Evolutionary conservation across 345 rosid genomes (phyloP), one percentile per base, ranked within the genome.

Genomic region (Excoecaria agallocha): DNA sequence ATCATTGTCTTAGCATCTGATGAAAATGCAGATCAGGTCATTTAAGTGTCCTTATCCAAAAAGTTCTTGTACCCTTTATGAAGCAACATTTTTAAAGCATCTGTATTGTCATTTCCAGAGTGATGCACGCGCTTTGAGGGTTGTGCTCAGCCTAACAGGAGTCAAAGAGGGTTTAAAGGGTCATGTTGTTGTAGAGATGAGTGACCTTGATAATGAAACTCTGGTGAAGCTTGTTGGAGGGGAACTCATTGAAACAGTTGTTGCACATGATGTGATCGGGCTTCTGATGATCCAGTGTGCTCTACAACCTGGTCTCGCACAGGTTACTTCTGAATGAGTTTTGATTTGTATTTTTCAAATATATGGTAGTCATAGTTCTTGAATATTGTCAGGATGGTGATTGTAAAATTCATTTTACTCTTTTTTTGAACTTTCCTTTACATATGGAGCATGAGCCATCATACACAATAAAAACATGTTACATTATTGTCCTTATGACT

Each of bases 161-260:
- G 98, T 93, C 17, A 90, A 84, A 69, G 92, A 93, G 79, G 91
- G 90, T 84, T 81, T 89, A 87, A 87, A 77, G 54, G 93, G 98
- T n/a, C 98, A 93, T 82, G 95, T 93, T 77, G 98, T 91, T 38
- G 95, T 91, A 38, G 98, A 93, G 87, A 89, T 93, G 97, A 90
- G 97, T 81, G 97, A 93, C 82, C 85, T 93, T 58, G 98, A 93
- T 84, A 93, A 93, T 72, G 98, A 91, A 79, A 96, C 94, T 72
- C 82, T 93, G 67, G 96, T 93, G 77, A 93, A 90, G 88, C 97
- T 91, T 87, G 98, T 93, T 76, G 97, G 98, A 78, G 98, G 96
- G 79, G 96, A 90, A 52, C 90, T 84, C 43, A 87, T 90, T 64
- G 97, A 93, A 89, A 91, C 98, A 43, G 94, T 91, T 79, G 98